Evolutionary conservation across 2,329 filamentous ascomycete genomes (phyloP), one percentile per base, ranked within the genome.

Genomic region (Zasmidium citrigriseum): DNA sequence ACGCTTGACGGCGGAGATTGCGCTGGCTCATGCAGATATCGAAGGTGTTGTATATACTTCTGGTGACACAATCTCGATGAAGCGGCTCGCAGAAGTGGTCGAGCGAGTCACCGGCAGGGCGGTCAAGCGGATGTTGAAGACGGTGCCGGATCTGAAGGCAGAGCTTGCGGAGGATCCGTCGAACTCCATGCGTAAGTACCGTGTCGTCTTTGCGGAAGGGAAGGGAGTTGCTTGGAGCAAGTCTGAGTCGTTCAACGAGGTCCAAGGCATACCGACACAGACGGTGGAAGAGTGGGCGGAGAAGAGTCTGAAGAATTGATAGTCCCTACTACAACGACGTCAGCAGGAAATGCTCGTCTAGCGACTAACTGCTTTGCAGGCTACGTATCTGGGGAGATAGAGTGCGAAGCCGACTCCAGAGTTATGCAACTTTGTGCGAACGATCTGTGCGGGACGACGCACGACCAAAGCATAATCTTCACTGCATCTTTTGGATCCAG

Each of bases 31-130:
- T 51, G 57, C 70, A 55, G 52, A 75, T 53, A 65, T 68, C 21
- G 51, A 75, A 12, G 70, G 77, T n/a, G 77, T 86, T 1, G 76
- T 89, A 0, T 87, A 80, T 68, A 78, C 82, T 2, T 85, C 82
- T 0, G 86, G 87, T 0, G 85, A 89, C 59, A 89, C 86, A 0
- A 65, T 89, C 2, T 81, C 77, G 14, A 89, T 89, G 72, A 69
- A 60, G 1, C 63, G 77, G 45, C 63, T 89, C 46, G 67, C 67
- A 21, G 79, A 83, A 20, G 62, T 83, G 4, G 67, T 89, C 4
- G 82, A 83, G 53, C 67, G 67, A 16, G 74, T 78, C 3, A 75
- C 75, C 9, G 73, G 75, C 0, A 74, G 62, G 24, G 47, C 68
- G 46, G 79, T 88, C 20, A 66, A 70, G 56, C 77, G 79, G 46